Percentiles rank a stretch among this genome's conserved stretches.
Conservation (phyloP, 75 land plant genomes). For the Picea glauca region DNA sequence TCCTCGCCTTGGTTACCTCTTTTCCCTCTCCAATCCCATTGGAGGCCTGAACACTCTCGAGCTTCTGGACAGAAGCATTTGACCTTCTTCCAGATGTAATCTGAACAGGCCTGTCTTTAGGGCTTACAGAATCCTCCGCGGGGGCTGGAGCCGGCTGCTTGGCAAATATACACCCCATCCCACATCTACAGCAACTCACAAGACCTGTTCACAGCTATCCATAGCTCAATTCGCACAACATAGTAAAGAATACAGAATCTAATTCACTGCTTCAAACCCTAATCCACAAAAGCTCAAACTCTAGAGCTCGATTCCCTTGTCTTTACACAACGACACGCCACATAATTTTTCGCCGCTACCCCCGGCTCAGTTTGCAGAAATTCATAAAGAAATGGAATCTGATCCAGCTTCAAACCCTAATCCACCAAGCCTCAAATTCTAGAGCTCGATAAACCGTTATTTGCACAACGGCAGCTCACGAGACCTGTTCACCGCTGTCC, state of each 20-base stretch:
- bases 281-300: not conserved
- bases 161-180: slow-evolving; percentile 15
- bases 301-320: not conserved
- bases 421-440: not conserved
- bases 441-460: not conserved
- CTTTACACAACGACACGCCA: too few relatives aligned
- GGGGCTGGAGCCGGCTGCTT: slow-evolving; percentile 3
- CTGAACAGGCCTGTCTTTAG: not conserved
- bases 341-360: too few relatives aligned
- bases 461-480: not conserved
- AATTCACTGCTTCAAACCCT: not conserved
- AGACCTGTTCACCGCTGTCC: too few relatives aligned
- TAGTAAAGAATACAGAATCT: not conserved
- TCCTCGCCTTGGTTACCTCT: slow-evolving; percentile 13
- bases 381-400: not conserved
- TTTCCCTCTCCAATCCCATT: slow-evolving; percentile 14
- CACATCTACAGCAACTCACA: not conserved
- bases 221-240: not conserved
- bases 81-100: slow-evolving; percentile 3
- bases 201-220: not conserved
- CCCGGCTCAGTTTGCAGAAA: too few relatives aligned
- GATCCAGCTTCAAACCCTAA: not conserved
- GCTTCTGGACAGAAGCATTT: not conserved
- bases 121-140: not conserved
- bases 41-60: not conserved